Conservation (phyloP, 1,139 yeast genomes). For the Saccharomyces hybrid region DNA sequence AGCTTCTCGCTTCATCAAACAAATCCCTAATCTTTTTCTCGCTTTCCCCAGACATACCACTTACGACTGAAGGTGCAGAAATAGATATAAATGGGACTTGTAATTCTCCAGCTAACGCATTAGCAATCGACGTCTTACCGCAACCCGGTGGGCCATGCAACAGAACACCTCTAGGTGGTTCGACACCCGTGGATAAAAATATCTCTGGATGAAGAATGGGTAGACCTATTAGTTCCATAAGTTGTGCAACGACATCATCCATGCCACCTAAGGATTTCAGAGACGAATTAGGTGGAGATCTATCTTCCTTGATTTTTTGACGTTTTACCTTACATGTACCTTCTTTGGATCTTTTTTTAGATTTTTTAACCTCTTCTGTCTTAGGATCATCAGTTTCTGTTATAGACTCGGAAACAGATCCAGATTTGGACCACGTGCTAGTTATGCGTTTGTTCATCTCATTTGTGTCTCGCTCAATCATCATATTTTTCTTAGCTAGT, state of each 20-base stretch:
- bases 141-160: constrained; percentile 99
- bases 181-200: constrained; percentile 79
- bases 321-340: constrained; percentile 28
- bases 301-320: constrained; percentile 41
- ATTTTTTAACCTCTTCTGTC: constrained; percentile 16
- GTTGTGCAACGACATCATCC: constrained; percentile 71
- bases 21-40: constrained; percentile 90
- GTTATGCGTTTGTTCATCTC: constrained; percentile 71
- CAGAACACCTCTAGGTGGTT: constrained; percentile 93
- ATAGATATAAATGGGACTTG: constrained; percentile 87
- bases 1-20: constrained; percentile 81
- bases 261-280: constrained; percentile 83
- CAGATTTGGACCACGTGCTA: constrained; percentile 51
- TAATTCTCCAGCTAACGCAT: constrained; percentile 90
- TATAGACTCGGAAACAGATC: constrained; percentile 11
- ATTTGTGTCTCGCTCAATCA: constrained; percentile 57
- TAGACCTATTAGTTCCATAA: constrained; percentile 83
- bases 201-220: constrained; percentile 94
- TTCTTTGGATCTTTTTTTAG: constrained; percentile 30
- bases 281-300: constrained; percentile 62
- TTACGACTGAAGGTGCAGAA: constrained; percentile 93
- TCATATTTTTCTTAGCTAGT: constrained; percentile 38
- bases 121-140: constrained; percentile 94
- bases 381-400: constrained; percentile 13
- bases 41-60: constrained; percentile 99